Base-by-base conservation (phyloP, 108 stramenopile species). In the Epithemia pelagica region DNA sequence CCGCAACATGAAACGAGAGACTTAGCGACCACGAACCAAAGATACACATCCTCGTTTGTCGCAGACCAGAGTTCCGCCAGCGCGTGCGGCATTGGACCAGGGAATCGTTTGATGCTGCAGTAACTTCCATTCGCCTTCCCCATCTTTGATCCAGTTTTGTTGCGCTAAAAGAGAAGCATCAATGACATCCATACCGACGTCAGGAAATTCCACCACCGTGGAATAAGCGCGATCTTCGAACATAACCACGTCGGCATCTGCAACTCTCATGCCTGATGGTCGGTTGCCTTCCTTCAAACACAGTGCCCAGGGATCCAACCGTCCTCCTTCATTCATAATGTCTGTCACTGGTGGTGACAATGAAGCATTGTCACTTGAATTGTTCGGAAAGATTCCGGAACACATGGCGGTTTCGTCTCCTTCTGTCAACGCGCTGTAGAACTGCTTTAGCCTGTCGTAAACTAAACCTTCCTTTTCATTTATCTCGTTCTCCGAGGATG, bases 1-100 rank as follows among this genome's bases (percentile, higher is more conserved):
- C 15, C 10, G 5, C 37, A 46, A 46, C 37, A 15, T 46, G 10
- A 46, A 46, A 10, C 37, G 5, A 5, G 15, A 46, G 15, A 46
- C 5, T 46, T 46, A 46, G 37, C 37, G 5, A 15, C 37, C 37
- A 82, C 31, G 68, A 10, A 83, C 79, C 80, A 91, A 76, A 53
- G 90, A 86, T 1, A 91, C 90, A 72, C 90, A 91, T 10, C 90
- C 90, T 30, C 84, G 74, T 64, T 81, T 83, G 70, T 87, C 86
- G 65, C 90, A 91, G 7, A 73, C 69, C 32, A 91, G 71, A 1
- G 83, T 91, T 7, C 90, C 90, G 30, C 79, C 82, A 23, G 90
- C 90, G 54, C 72, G 77, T 0, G 79, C 67, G 25, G 77, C 83
- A 21, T 72, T 37, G 66, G 75, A 82, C 90, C 90, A 91, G 1